These are phyloP conservation scores for Cryptococcus sp. DNA, from an alignment of 1,284 basidiomycete genomes.

Conservation along the genomic window DNA sequence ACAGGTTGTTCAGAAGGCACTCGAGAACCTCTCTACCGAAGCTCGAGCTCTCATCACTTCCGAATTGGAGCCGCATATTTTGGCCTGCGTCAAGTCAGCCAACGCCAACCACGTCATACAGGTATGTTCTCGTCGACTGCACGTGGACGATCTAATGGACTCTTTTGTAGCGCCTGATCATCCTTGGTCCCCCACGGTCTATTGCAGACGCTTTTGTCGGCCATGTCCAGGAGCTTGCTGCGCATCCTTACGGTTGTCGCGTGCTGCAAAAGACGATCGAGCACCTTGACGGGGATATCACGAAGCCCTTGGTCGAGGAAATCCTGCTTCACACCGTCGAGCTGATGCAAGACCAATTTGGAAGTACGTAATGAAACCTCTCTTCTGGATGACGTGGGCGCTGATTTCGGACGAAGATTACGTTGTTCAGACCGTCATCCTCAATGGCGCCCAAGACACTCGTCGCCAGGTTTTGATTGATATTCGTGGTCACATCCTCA, in stretches of 20 bases:
- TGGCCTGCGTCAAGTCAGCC: slow-evolving; percentile 86
- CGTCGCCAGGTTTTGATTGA: slow-evolving; percentile 67
- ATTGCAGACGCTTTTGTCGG: slow-evolving; percentile 79
- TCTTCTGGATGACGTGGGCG: slow-evolving; percentile 10
- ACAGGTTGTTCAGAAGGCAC: slow-evolving; percentile 63
- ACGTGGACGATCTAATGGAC: background rate
- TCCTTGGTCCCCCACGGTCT: slow-evolving; percentile 71
- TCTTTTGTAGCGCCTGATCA: slow-evolving; percentile 59
- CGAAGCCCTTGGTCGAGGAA: slow-evolving; percentile 77
- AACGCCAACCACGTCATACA: slow-evolving; percentile 91
- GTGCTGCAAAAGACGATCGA: slow-evolving; percentile 94
- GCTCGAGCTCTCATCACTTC: slow-evolving; percentile 74
- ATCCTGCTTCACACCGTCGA: slow-evolving; percentile 70
- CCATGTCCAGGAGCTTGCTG: slow-evolving; percentile 79
- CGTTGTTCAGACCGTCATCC: slow-evolving; percentile 91
- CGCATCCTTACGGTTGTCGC: slow-evolving; percentile 91
- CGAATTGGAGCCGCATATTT: slow-evolving; percentile 78
- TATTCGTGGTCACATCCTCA: slow-evolving; percentile 75
- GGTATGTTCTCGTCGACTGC: slow-evolving; percentile 23
- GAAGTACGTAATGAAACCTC: slow-evolving; percentile 59
- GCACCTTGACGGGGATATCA: slow-evolving; percentile 70
- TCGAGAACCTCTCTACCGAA: slow-evolving; percentile 76
- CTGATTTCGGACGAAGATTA: slow-evolving; percentile 63
- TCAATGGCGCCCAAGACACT: slow-evolving; percentile 73
- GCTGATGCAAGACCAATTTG: slow-evolving; percentile 85